phyloP scores from a whole-genome alignment of 2,329 filamentous ascomycete genomes.

The Tolypocladium cylindrosporum region DNA sequence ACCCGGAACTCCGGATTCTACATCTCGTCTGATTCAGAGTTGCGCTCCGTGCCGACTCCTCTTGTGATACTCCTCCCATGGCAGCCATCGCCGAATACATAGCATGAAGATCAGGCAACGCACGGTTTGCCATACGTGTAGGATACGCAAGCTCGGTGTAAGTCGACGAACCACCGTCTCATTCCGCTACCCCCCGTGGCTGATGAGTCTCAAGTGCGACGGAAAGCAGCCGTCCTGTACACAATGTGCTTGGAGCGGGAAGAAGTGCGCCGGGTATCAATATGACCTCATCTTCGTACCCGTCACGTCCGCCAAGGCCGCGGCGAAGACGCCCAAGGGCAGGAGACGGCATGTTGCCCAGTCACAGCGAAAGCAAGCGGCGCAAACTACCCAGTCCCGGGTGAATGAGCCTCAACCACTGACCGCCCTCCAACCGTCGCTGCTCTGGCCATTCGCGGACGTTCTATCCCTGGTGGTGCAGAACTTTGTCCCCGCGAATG shows the following conservation, averaged over 20 bases:
- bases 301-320: neutral
- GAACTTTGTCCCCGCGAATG: conserved; percentile 6
- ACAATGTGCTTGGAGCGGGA: conserved; percentile 10
- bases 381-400: too few relatives aligned
- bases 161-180: neutral
- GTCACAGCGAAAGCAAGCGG: neutral
- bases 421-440: neutral
- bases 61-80: too few relatives aligned
- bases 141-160: conserved; percentile 14
- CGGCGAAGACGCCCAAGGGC: neutral
- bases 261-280: conserved; percentile 13
- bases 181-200: neutral
- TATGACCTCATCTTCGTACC: conserved; percentile 14
- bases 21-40: too few relatives aligned
- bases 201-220: conserved; percentile 10
- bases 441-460: conserved; percentile 12
- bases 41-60: too few relatives aligned
- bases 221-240: conserved; percentile 14
- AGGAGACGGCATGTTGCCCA: neutral
- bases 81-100: too few relatives aligned
- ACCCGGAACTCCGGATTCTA: too few relatives aligned
- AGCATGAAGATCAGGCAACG: conserved; percentile 12
- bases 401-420: too few relatives aligned
- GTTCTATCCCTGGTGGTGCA: conserved; percentile 14
- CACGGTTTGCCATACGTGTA: conserved; percentile 14